Conservation (phyloP, 805 yeast species). For the Spathaspora boniae region DNA sequence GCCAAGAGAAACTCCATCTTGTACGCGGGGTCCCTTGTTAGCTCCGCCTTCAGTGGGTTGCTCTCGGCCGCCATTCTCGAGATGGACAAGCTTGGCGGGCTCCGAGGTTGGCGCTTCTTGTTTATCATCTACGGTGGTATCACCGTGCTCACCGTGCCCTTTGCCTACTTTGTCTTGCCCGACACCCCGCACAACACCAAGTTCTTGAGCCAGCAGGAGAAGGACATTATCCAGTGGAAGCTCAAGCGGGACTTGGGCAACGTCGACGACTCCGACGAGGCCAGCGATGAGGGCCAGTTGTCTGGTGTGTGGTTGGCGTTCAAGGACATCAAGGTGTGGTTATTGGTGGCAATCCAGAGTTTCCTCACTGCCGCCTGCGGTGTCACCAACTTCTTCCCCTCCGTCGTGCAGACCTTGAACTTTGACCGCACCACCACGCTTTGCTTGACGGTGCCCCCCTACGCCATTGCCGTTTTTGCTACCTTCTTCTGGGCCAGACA, state of each 20-base stretch:
- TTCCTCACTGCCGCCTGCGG: conserved; percentile 57
- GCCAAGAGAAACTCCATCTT: conserved; percentile 49
- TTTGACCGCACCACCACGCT: conserved; percentile 49
- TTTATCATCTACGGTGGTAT: conserved; percentile 55
- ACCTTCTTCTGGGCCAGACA: conserved; percentile 54
- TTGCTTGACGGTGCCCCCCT: conserved; percentile 59
- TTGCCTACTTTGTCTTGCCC: conserved; percentile 48
- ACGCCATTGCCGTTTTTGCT: conserved; percentile 46
- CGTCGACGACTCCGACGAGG: conserved; percentile 32
- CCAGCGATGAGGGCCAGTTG: conserved; percentile 30
- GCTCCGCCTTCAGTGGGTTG: conserved; percentile 55
- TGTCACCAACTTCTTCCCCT: conserved; percentile 59
- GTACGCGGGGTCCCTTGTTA: conserved; percentile 47
- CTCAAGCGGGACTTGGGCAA: conserved; percentile 38
- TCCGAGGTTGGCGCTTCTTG: conserved; percentile 53
- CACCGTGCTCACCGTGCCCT: conserved; percentile 44
- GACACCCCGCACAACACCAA: conserved; percentile 51
- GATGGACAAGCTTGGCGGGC: conserved; percentile 37
- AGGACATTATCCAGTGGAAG: conserved; percentile 40
- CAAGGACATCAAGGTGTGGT: conserved; percentile 45
- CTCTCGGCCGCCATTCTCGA: conserved; percentile 53
- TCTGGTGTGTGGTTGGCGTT: conserved; percentile 35
- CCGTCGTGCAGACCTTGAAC: conserved; percentile 54
- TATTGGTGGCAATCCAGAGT: conserved; percentile 40
- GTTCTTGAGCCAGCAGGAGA: conserved; percentile 43